Percentiles rank a stretch among this genome's conserved stretches.
Evolutionary conservation across 2,329 filamentous ascomycete species (phyloP).

Genomic region (Blastomyces silverae): DNA sequence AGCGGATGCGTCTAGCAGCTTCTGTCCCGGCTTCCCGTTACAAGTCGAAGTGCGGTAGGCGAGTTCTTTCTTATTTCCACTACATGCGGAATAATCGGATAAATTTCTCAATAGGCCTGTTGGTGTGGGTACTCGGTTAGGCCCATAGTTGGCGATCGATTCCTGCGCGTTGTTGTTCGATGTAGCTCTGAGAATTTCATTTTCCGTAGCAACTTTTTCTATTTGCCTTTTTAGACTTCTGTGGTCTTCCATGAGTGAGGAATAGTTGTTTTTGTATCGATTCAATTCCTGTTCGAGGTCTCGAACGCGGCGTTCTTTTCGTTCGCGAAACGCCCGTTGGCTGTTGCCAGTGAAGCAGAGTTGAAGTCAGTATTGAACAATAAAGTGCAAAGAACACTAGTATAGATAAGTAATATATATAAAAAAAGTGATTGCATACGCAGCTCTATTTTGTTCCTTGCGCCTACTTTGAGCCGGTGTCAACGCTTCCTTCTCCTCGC

Average conservation of each 20-base stretch:
- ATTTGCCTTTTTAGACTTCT: constrained; percentile 77
- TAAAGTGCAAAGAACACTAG: not conserved
- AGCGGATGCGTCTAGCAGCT: constrained; percentile 65
- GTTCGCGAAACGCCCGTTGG: constrained; percentile 90
- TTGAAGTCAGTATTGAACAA: constrained; percentile 5
- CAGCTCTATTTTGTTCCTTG: constrained; percentile 66
- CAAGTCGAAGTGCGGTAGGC: constrained; percentile 64
- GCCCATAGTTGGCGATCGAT: not conserved
- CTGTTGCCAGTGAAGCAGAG: constrained; percentile 45
- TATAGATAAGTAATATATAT: not conserved
- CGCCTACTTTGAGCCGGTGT: constrained; percentile 54
- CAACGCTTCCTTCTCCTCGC: constrained; percentile 49
- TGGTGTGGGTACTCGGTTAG: constrained; percentile 40
- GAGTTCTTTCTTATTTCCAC: constrained; percentile 29
- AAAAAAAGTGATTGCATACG: constrained; percentile 48
- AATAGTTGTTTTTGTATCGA: constrained; percentile 65
- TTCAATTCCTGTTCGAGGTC: constrained; percentile 84
- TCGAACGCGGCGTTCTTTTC: constrained; percentile 90
- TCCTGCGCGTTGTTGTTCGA: constrained; percentile 37
- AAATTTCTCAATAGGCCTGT: constrained; percentile 65
- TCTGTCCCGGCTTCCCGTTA: constrained; percentile 54
- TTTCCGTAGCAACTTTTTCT: constrained; percentile 78
- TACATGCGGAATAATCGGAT: constrained; percentile 57
- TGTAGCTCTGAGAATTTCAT: constrained; percentile 83
- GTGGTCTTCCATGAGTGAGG: constrained; percentile 70